Conservation (phyloP, 805 yeast genomes). For the Phaffomyces opuntiae region DNA sequence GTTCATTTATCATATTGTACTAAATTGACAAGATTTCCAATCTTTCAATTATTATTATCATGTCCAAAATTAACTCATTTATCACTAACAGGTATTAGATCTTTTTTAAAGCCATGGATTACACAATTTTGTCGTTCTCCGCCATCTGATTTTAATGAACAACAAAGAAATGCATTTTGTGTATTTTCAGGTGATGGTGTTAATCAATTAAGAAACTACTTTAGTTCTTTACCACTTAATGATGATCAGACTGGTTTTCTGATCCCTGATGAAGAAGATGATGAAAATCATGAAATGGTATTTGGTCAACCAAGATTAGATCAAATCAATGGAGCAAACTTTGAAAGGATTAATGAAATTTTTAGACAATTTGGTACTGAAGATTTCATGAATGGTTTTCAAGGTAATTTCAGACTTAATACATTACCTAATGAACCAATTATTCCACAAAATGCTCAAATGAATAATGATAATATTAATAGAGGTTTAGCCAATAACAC, state of each 20-base stretch:
- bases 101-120: constrained; percentile 82
- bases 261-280: neutral
- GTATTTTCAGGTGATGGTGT: constrained; percentile 93
- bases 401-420: neutral
- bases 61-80: constrained; percentile 88
- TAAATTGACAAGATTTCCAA: constrained; percentile 70
- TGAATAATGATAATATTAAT: too few species aligned
- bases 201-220: constrained; percentile 59
- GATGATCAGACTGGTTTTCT: neutral
- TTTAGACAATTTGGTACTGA: neutral
- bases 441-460: too few species aligned
- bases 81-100: constrained; percentile 84
- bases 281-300: neutral
- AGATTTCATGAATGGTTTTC: neutral
- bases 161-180: constrained; percentile 81
- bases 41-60: constrained; percentile 61
- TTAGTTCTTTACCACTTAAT: constrained; percentile 32
- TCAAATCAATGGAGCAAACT: neutral
- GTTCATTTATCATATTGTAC: constrained; percentile 91
- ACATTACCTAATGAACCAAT: neutral
- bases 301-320: neutral
- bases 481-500: too few species aligned
- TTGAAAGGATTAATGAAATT: constrained; percentile 1
- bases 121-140: constrained; percentile 86
- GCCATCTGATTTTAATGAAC: constrained; percentile 84